Evolutionary conservation across 371 early-diverging fungal species (phyloP).

Genomic region (Mucor indicus): DNA sequence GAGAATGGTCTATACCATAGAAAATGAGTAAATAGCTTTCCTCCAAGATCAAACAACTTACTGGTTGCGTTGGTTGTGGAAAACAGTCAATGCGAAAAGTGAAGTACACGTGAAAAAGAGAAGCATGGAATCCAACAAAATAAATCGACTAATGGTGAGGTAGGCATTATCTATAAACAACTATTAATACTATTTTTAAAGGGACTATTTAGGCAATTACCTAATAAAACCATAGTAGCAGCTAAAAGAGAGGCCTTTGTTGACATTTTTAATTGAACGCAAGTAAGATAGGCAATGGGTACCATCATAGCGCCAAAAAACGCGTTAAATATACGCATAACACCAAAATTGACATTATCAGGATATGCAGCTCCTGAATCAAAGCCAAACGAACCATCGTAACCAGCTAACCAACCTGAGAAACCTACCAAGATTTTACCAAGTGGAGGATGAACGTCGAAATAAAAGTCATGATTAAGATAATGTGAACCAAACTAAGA

Average conservation of each 20-base stretch:
- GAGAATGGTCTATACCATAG: constrained; percentile 67
- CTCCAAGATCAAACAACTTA: too few relatives aligned
- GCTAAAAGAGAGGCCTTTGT: constrained; percentile 65
- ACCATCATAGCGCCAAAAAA: constrained; percentile 93
- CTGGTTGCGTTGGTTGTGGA: constrained; percentile 72
- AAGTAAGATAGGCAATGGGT: constrained; percentile 92
- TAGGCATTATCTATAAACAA: constrained; percentile 74
- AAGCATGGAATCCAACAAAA: constrained; percentile 97
- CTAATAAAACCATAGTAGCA: constrained; percentile 79
- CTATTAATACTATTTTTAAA: neutral
- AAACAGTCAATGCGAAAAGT: constrained; percentile 74
- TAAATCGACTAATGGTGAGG: constrained; percentile 90
- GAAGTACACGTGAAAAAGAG: constrained; percentile 89
- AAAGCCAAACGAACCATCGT: constrained; percentile 90
- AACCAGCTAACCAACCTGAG: constrained; percentile 87
- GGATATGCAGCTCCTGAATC: constrained; percentile 89
- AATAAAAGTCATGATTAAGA: constrained; percentile 92
- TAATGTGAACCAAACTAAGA: constrained; percentile 91
- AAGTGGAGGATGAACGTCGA: constrained; percentile 99
- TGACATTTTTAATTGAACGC: constrained; percentile 73
- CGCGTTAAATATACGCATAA: constrained; percentile 93
- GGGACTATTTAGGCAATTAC: constrained; percentile 37
- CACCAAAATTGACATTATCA: constrained; percentile 77
- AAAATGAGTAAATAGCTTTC: neutral
- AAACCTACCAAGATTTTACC: constrained; percentile 98